Evolutionary conservation across 2,329 filamentous ascomycete species (phyloP).

Genomic region (Trichoderma koningii): DNA sequence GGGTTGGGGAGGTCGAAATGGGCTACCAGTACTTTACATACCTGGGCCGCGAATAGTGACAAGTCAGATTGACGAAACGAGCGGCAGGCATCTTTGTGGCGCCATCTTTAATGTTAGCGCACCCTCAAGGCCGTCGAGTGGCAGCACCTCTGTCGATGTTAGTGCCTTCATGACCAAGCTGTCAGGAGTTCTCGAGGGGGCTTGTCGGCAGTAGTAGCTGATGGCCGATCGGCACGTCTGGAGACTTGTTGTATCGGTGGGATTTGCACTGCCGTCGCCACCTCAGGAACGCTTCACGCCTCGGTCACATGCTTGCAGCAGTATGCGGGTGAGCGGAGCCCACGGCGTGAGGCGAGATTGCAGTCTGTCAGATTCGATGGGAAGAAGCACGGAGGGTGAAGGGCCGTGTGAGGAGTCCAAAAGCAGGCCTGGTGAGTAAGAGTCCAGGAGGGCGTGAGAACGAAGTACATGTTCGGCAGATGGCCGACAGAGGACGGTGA

Average conservation of each 20-base stretch:
- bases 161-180: neutral
- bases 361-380: neutral
- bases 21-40: neutral
- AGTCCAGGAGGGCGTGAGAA: too few relatives aligned
- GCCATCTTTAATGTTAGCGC: slow-evolving; percentile 18
- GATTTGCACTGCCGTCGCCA: neutral
- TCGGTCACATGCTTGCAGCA: slow-evolving; percentile 17
- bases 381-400: neutral
- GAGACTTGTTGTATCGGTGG: neutral
- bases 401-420: neutral
- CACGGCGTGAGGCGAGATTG: neutral
- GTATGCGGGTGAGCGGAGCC: slow-evolving; percentile 25
- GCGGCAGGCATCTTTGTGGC: slow-evolving; percentile 14
- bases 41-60: slow-evolving; percentile 10
- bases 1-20: too few relatives aligned
- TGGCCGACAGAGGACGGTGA: neutral
- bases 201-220: neutral
- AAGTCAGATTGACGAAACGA: slow-evolving; percentile 18
- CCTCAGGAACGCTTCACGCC: slow-evolving; percentile 3
- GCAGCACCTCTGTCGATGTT: neutral
- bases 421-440: too few relatives aligned
- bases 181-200: neutral
- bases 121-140: slow-evolving; percentile 3
- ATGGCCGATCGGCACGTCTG: neutral
- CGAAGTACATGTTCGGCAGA: neutral